Base-by-base conservation (phyloP, 2,329 filamentous ascomycete genomes). In the Apiospora pterosperma region DNA sequence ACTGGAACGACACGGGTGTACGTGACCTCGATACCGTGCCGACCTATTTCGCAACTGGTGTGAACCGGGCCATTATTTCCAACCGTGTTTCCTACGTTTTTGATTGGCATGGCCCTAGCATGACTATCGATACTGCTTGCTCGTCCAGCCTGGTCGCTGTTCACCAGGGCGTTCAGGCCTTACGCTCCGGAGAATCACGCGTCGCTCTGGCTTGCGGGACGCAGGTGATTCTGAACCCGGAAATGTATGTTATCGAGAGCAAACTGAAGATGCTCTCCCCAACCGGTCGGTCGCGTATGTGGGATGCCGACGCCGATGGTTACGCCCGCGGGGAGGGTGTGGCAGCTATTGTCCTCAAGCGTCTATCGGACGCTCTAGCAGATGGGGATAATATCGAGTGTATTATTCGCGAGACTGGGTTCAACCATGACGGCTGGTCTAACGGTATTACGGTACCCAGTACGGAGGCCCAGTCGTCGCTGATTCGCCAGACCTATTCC, bases 401-500 rank as follows among this genome's bases (percentile, higher is more conserved):
- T n/a, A 70, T 85, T 42, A 80, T 87, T 59, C 79, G 82, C 4
- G 81, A 81, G 59, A 82, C 81, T 0, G 80, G 77, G 10, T 70
- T 79, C 59, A 85, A 84, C 67, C 79, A 79, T 25, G 85, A 88
- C 67, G 86, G 85, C 12, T 74, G 71, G 34, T 78, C 83, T 67
- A 41, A 74, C 19, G 85, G 85, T 0, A 82, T 88, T 64, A 88
- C 85, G 0, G 72, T 79, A 62, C 82, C 82, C 0, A 80, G 66
- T 41, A 39, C 52, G 0, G 42, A 65, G 1, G 73, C 76, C 1
- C 79, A 80, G 66, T 69, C 64, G 10, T 62, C 60, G 1, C 62
- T 77, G 3, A 78, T 78, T 48, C 62, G 68, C 59, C 61, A 63
- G 4, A 73, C 73, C 0, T 80, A 80, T 64, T 59, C 38, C 0